Evolutionary conservation across 192 early-diverging fungal genomes (phyloP).

Genomic region (Podila horticola): DNA sequence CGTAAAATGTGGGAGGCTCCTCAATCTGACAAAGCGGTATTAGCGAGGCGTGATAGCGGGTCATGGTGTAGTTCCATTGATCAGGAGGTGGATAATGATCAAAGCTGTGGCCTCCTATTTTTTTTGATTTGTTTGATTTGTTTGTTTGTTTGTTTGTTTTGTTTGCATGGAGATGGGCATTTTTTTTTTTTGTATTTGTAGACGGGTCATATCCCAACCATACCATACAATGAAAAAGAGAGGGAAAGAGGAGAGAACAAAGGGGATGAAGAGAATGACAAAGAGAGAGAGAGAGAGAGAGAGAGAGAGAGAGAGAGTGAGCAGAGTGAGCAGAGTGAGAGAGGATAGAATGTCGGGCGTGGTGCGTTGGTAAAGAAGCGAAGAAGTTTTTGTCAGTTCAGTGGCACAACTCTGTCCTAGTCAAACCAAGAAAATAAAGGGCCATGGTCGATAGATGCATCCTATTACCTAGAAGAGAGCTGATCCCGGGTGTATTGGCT

Average conservation of each 20-base stretch:
- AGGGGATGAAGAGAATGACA: not conserved
- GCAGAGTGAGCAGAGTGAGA: not conserved
- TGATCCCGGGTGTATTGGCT: no score
- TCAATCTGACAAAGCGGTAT: constrained; percentile 46
- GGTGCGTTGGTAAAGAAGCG: not conserved
- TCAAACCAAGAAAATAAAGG: no score
- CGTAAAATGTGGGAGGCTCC: constrained; percentile 42
- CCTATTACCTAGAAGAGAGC: no score
- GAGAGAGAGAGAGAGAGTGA: not conserved
- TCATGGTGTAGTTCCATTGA: constrained; percentile 50
- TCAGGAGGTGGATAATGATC: constrained; percentile 52
- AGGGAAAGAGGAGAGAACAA: not conserved
- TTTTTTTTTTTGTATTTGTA: not conserved
- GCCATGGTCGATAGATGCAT: no score
- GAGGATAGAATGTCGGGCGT: not conserved
- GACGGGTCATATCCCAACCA: no score
- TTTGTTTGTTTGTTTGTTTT: not conserved
- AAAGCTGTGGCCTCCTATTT: constrained; percentile 44
- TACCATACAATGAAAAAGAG: not conserved
- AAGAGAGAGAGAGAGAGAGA: not conserved
- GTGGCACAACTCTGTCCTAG: no score
- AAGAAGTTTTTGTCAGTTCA: no score
- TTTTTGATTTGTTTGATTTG: constrained; percentile 6
- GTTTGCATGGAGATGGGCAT: not conserved
- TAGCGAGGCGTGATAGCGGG: constrained; percentile 50